Evolutionary conservation across 176 grass and related monocot genomes (phyloP), one percentile per base, ranked within the genome.

Genomic region (Guadua angustifolia): DNA sequence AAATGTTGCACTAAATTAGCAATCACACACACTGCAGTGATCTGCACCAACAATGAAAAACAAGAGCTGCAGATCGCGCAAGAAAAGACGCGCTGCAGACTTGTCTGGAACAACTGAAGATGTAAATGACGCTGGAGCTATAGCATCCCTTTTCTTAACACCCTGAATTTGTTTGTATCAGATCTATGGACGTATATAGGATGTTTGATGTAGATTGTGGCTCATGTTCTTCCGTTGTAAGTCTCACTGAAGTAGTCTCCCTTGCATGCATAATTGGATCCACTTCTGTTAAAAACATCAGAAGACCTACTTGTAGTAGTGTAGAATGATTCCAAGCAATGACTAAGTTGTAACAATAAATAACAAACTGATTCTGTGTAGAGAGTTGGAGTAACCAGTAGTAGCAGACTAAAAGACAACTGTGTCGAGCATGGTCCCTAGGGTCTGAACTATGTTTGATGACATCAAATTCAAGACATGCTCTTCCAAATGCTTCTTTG

Each of bases 391-490:
- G 51, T n/a, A 12, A 67, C 35, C 43, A 66, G 22, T 59, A 73
- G 29, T 42, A 29, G 40, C 21, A 64, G 51, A 16, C 86, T 91
- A 99, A 87, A 99, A 95, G 42, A 99, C 93, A 61, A 98, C 93
- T 4, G 93, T 99, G 60, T 95, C 96, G 2, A 99, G 93, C 96
- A 95, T 99, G 64, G 93, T 94, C 32, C 96, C 96, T 29, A 99
- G 91, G 72, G 96, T 94, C 85, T 99, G 96, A 80, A 94, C 87
- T 85, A 99, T 95, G 86, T 99, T 99, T 33, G 96, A 99, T 4
- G 96, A 95, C 96, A 99, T 99, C 51, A 99, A 85, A 78, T 95
- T 95, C 0, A 93, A 99, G 66, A 99, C 96, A 50, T 99, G 96
- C 78, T 99, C 96, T 79, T 99, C 96, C 61, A 99, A 85, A 85